Evolutionary conservation across 2,329 filamentous ascomycete species (phyloP), one percentile per base, ranked within the genome.

Genomic region (Aureobasidium sp.): DNA sequence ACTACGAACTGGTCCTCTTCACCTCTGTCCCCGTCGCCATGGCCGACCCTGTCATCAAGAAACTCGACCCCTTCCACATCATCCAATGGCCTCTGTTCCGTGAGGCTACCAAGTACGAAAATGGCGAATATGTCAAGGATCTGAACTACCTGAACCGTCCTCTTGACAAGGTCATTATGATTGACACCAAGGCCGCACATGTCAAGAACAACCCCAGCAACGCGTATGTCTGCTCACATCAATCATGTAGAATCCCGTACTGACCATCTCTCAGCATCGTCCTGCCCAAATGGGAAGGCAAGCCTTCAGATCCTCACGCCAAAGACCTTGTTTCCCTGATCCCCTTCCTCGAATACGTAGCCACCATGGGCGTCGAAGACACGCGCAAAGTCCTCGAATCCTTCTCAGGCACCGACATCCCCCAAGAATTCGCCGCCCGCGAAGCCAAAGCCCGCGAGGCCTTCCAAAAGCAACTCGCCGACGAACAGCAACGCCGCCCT

Each of bases 111-210:
- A 88, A 90, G 64, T 98, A 95, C 69, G 86, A 96, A 71, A 86
- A 95, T 59, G 93, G 93, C 59, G 88, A 96, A 71, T 90, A 97
- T 64, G 81, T 98, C 71, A 98, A 98, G 88, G 93, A 98, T 67
- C 82, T 98, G n/a, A 90, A 90, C 2, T 97, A 95, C 72, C 82
- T 98, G 44, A 98, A 98, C 75, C 88, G 93, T 55, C 90, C 95
- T 65, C 79, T 96, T 29, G 93, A 87, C 60, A 97, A 97, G 74
- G 89, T 95, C 44, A 89, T 98, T 67, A 84, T 98, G 62, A 80
- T 98, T 64, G 93, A 98, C 68, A 95, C 89, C 42, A 84, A 94
- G 59, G 73, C 85, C 34, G 74, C 80, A 35, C 89, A 96, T 64
- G 88, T 91, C 56, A 85, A 87, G 63, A 81, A 86, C 59, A 93